These are phyloP conservation scores for Candida loeiensis DNA, from an alignment of 805 yeast genomes.

Conservation along the genomic window DNA sequence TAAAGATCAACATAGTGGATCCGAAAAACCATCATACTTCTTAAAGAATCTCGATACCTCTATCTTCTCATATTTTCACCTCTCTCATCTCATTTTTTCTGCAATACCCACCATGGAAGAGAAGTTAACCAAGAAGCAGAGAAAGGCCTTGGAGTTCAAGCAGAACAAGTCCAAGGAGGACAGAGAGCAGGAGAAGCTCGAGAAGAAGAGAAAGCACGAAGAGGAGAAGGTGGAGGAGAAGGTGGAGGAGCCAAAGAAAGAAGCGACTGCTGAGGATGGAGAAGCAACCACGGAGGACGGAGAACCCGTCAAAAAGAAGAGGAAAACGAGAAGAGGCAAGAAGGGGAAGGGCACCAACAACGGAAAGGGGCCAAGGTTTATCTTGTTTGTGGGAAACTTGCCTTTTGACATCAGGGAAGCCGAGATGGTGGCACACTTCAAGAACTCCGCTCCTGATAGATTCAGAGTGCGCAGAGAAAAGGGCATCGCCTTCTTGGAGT, in stretches of 20 bases:
- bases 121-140: constrained; percentile 63
- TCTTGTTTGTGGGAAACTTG: constrained; percentile 86
- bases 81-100: constrained; percentile 5
- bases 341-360: constrained; percentile 56
- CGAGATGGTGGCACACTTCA: constrained; percentile 69
- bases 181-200: constrained; percentile 30
- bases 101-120: constrained; percentile 2
- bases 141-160: constrained; percentile 59
- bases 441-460: constrained; percentile 65
- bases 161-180: constrained; percentile 39
- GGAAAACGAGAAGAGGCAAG: constrained; percentile 77
- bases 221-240: constrained; percentile 20
- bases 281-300: constrained; percentile 3
- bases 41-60: too few species aligned
- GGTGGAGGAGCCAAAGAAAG: constrained; percentile 12
- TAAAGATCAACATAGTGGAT: too few species aligned
- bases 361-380: constrained; percentile 59
- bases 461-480: constrained; percentile 78
- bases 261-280: constrained; percentile 11
- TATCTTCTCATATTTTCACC: not conserved
- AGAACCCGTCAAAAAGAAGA: constrained; percentile 51
- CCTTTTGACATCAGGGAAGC: constrained; percentile 67
- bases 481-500: constrained; percentile 92
- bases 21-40: too few species aligned
- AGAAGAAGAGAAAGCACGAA: constrained; percentile 30